Percentiles rank a stretch among this genome's conserved stretches.
These are phyloP conservation scores for Clavaria fumosa DNA, from an alignment of 768 basidiomycete species.

Conservation along the genomic window DNA sequence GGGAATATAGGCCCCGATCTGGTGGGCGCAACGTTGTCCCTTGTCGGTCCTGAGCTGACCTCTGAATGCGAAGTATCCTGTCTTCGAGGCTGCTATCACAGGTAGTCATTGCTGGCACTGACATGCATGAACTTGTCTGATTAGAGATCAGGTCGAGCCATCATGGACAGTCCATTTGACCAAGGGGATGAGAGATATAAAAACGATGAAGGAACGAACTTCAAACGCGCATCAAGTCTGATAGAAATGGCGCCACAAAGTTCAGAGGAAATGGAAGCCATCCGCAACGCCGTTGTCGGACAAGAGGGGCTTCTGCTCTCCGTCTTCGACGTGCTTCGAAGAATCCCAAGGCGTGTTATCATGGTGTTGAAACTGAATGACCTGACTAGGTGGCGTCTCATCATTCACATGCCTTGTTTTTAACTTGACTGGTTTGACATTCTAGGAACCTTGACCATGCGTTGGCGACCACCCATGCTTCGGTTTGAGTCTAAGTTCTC, in stretches of 20 bases:
- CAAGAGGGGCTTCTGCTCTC: slow-evolving; percentile 71
- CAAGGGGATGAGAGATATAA: slow-evolving; percentile 42
- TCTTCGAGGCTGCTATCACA: slow-evolving; percentile 94
- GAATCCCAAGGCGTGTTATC: slow-evolving; percentile 68
- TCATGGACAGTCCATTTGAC: too few relatives aligned
- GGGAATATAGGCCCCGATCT: slow-evolving; percentile 83
- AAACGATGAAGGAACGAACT: slow-evolving; percentile 39
- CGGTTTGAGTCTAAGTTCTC: slow-evolving; percentile 24
- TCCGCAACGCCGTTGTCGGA: slow-evolving; percentile 69
- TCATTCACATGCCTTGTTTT: not conserved
- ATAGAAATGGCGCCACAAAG: slow-evolving; percentile 60
- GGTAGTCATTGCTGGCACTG: slow-evolving; percentile 18
- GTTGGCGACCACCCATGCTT: slow-evolving; percentile 76
- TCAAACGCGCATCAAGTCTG: slow-evolving; percentile 58
- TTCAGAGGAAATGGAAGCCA: slow-evolving; percentile 63
- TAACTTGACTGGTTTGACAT: slow-evolving; percentile 6
- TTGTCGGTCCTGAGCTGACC: not conserved
- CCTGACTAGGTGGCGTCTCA: slow-evolving; percentile 42
- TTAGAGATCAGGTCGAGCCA: not conserved
- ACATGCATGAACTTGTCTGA: not conserved
- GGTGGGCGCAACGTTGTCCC: slow-evolving; percentile 29
- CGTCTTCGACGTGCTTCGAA: slow-evolving; percentile 76
- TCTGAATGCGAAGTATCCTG: slow-evolving; percentile 48
- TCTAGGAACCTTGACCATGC: slow-evolving; percentile 66
- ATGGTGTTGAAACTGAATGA: slow-evolving; percentile 84